Conservation (phyloP, 768 basidiomycete species). For the Tricholoma flavovirens region DNA sequence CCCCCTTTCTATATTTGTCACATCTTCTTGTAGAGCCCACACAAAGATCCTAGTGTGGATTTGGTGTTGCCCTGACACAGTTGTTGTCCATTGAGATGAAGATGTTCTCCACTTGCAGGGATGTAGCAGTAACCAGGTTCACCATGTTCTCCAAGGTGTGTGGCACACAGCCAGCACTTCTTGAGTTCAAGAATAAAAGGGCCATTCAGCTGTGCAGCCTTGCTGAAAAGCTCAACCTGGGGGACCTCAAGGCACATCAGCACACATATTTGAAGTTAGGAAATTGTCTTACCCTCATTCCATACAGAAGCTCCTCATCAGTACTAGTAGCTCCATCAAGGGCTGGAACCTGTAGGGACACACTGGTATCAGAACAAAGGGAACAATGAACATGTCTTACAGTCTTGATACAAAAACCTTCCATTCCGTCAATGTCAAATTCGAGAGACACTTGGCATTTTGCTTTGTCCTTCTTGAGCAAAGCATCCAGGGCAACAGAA, state of each 20-base stretch:
- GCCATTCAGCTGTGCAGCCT: conserved; percentile 10
- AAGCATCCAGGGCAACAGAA: conserved; percentile 1
- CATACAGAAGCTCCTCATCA: conserved; percentile 14
- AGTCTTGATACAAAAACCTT: conserved; percentile 14
- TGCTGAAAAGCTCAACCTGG: conserved; percentile 9
- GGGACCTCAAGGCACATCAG: no score
- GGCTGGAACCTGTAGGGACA: not conserved
- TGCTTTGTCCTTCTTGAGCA: conserved; percentile 10
- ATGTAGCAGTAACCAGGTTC: conserved; percentile 15
- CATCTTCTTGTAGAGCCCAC: no score
- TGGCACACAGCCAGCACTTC: conserved; percentile 12
- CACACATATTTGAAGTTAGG: no score
- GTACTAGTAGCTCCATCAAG: not conserved
- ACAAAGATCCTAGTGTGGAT: no score
- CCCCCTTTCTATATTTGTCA: no score
- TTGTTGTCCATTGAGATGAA: not conserved
- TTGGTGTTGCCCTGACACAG: no score
- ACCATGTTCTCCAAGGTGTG: conserved; percentile 15
- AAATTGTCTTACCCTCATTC: conserved; percentile 11
- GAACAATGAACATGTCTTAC: no score
- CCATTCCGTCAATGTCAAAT: conserved; percentile 19
- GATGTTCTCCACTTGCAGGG: not conserved
- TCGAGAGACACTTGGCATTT: conserved; percentile 11
- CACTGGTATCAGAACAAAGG: no score
- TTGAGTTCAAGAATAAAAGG: conserved; percentile 14